Conservation (phyloP, 805 yeast species). For the Suhomyces vadensis region DNA sequence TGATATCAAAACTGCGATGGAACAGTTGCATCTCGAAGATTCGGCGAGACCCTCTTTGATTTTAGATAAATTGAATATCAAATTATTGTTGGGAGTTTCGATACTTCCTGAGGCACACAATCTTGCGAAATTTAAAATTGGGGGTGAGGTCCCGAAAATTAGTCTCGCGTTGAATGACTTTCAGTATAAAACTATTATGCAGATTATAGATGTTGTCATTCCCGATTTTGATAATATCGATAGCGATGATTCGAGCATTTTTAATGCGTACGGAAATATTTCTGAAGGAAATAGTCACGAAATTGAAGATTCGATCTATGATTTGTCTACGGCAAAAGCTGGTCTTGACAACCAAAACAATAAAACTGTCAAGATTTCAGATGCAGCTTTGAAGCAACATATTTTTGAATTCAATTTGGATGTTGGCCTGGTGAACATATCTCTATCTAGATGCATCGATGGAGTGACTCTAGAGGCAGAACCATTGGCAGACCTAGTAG, state of each 20-base stretch:
- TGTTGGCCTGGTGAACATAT: slow-evolving; percentile 61
- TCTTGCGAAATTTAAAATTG: slow-evolving; percentile 68
- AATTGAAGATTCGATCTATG: slow-evolving; percentile 12
- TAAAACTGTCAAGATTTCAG: slow-evolving; percentile 9
- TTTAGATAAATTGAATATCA: slow-evolving; percentile 73
- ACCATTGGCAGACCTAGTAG: slow-evolving; percentile 69
- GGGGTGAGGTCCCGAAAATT: slow-evolving; percentile 76
- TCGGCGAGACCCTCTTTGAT: slow-evolving; percentile 56
- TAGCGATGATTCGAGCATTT: slow-evolving; percentile 33
- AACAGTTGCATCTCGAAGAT: slow-evolving; percentile 55
- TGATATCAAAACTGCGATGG: slow-evolving; percentile 72
- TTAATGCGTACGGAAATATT: slow-evolving; percentile 32
- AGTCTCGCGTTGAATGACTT: slow-evolving; percentile 77
- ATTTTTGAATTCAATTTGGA: slow-evolving; percentile 70
- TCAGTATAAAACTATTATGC: slow-evolving; percentile 87
- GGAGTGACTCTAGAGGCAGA: slow-evolving; percentile 60
- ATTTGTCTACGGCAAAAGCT: background rate
- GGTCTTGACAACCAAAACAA: background rate
- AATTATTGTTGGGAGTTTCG: slow-evolving; percentile 74
- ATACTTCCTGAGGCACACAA: slow-evolving; percentile 79
- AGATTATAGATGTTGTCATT: slow-evolving; percentile 64
- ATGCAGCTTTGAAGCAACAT: slow-evolving; percentile 49
- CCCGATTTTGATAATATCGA: slow-evolving; percentile 50
- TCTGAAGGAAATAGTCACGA: slow-evolving; percentile 21
- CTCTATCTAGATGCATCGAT: slow-evolving; percentile 68